Evolutionary conservation across 345 rosid species (phyloP).

Genomic region (Syzygium oleosum): DNA sequence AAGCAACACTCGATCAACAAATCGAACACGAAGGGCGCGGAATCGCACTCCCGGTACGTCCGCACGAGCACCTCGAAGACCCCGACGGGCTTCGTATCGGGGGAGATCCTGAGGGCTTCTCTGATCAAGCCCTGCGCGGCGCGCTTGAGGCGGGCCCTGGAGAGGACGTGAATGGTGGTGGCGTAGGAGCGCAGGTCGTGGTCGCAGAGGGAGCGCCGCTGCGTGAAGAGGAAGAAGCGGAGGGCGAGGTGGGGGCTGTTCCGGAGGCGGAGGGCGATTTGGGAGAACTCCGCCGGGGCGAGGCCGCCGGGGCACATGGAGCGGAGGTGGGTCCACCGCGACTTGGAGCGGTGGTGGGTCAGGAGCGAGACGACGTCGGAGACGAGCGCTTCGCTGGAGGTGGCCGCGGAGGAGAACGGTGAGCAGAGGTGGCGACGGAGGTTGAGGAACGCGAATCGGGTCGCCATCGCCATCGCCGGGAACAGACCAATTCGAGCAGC

Average conservation of each 20-base stretch:
- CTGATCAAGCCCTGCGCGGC: slow-evolving; percentile 38
- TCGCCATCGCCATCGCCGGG: neutral
- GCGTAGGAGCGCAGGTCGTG: slow-evolving; percentile 52
- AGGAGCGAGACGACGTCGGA: slow-evolving; percentile 55
- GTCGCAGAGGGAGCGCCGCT: slow-evolving; percentile 45
- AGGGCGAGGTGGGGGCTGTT: slow-evolving; percentile 63
- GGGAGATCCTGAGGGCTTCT: slow-evolving; percentile 29
- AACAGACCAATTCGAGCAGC: neutral
- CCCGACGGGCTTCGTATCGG: slow-evolving; percentile 5
- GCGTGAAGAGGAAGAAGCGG: slow-evolving; percentile 68
- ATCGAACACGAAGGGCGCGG: slow-evolving; percentile 87
- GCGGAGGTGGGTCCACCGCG: slow-evolving; percentile 69
- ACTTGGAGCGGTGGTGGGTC: slow-evolving; percentile 72
- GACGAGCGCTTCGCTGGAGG: slow-evolving; percentile 20
- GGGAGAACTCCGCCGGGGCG: slow-evolving; percentile 57
- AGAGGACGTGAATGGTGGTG: slow-evolving; percentile 53
- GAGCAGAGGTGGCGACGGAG: neutral
- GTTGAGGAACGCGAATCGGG: neutral
- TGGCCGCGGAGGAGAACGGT: slow-evolving; percentile 11
- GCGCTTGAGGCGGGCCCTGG: slow-evolving; percentile 61
- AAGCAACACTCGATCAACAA: slow-evolving; percentile 58
- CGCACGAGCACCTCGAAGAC: slow-evolving; percentile 13
- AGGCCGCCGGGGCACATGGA: slow-evolving; percentile 46
- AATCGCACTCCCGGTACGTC: slow-evolving; percentile 68
- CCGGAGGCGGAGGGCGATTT: slow-evolving; percentile 36